These are phyloP conservation scores for Stipa capillata DNA, from an alignment of 176 grass and related monocot species.

Conservation along the genomic window DNA sequence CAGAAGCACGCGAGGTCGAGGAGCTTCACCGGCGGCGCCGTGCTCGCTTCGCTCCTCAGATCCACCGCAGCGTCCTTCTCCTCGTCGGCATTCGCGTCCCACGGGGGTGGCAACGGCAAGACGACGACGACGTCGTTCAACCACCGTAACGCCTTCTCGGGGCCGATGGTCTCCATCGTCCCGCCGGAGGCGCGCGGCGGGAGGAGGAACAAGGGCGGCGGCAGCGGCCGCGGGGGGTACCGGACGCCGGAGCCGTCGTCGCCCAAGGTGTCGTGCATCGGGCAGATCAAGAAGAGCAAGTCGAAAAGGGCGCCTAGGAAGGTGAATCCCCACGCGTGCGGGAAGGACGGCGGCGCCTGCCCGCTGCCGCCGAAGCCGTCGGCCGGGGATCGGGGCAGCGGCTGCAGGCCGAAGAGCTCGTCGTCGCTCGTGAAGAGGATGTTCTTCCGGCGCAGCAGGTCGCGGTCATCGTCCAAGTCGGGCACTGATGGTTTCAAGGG, in stretches of 20 bases:
- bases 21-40: conserved; percentile 19
- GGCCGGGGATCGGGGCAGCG: too few species aligned
- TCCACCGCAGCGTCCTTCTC: conserved; percentile 47
- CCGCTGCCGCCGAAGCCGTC: conserved; percentile 4
- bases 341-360: conserved; percentile 43
- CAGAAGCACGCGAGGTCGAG: conserved; percentile 23
- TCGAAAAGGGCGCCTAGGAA: conserved; percentile 9
- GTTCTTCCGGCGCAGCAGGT: conserved; percentile 42
- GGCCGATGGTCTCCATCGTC: conserved; percentile 62
- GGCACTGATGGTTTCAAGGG: background rate
- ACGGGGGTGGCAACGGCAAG: background rate
- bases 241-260: conserved; percentile 68
- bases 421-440: conserved; percentile 38
- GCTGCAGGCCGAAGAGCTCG: background rate
- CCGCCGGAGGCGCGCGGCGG: conserved; percentile 55
- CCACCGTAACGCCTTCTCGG: conserved; percentile 65
- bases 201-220: background rate
- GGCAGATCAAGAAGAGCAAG: conserved; percentile 69
- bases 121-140: conserved; percentile 30
- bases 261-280: conserved; percentile 86
- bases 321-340: conserved; percentile 5
- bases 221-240: conserved; percentile 12
- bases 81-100: background rate
- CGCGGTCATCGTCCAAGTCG: conserved; percentile 1
- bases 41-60: conserved; percentile 46